Evolutionary conservation across 2,329 filamentous ascomycete species (phyloP).

Genomic region (Venturia effusa): DNA sequence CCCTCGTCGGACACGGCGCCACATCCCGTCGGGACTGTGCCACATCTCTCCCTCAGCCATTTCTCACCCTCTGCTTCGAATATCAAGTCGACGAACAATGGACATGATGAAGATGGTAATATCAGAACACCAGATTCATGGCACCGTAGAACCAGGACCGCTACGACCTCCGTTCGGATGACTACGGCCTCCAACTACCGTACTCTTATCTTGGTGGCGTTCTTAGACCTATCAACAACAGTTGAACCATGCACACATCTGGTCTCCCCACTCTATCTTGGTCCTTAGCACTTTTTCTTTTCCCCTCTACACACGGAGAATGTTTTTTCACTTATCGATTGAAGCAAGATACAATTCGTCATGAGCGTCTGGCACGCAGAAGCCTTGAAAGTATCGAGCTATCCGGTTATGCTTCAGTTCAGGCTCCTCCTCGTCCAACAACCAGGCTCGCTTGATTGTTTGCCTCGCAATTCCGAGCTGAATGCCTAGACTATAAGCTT

Average conservation of each 20-base stretch:
- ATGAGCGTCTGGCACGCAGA: neutral
- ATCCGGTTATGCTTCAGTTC: neutral
- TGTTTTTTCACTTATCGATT: neutral
- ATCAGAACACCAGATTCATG: neutral
- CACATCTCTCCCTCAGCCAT: too few species aligned
- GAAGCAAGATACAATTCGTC: neutral
- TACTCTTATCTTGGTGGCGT: slow-evolving; percentile 3
- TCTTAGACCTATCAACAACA: neutral
- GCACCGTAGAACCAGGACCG: neutral
- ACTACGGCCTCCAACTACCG: neutral
- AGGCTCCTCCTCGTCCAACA: neutral
- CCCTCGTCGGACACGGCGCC: too few species aligned
- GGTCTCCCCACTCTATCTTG: slow-evolving; percentile 1
- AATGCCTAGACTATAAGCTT: neutral
- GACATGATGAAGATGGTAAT: neutral
- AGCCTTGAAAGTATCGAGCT: neutral
- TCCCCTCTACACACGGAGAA: neutral
- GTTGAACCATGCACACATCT: neutral
- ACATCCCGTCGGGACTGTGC: too few species aligned
- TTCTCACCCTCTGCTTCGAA: too few species aligned
- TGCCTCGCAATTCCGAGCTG: neutral
- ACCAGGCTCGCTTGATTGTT: neutral
- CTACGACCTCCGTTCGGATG: neutral
- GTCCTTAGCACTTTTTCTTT: neutral
- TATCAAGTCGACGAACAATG: too few species aligned